Evolutionary conservation across 192 early-diverging fungal genomes (phyloP), one percentile per base, ranked within the genome.

Genomic region (Jimgerdemannia flammicorona): DNA sequence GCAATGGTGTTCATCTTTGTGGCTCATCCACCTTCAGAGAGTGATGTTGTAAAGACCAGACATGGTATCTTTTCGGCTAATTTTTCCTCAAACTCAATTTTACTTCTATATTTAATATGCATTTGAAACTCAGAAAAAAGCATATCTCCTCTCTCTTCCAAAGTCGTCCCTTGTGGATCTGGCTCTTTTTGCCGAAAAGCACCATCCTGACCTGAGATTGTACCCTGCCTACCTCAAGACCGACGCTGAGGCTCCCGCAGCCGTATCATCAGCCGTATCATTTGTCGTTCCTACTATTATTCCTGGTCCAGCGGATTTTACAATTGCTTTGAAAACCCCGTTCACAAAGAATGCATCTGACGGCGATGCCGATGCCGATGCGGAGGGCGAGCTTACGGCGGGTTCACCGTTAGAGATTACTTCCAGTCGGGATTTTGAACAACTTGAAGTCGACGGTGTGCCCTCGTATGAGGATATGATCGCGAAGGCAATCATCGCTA

Each of bases 401-500:
- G 49, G 49, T 14, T 59, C 49, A 14, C 49, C 49, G 6, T 59
- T 14, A 14, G 49, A 59, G 49, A 14, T 59, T 59, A 6, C 49
- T 14, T 59, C 49, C 49, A 59, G 49, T 59, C 49, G 49, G 14
- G 49, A 59, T 59, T 59, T 59, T 14, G 49, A 59, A 59, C 49
- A 2, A 14, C 49, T 59, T 59, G 67, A 73, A 43, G 42, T 64
- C 40, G 64, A 78, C 43, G 82, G 84, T 54, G 44, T 86, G 54
- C 85, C 85, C 10, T 81, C 83, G 10, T 86, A 86, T 43, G 85
- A 86, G 64, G 85, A 86, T 66, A 86, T 86, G 85, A 86, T 86
- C 40, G 83, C 80, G n/a, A 81, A 77, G 76, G 85, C 85, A 10
- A 75, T 84, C 19, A 74, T 72, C 2, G 75, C 81, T 11, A 74